A percentile compares a stretch with the other conserved stretches of the same genome.
Evolutionary conservation across 768 basidiomycete species (phyloP).

Genomic region (Tricholoma saponaceum): DNA sequence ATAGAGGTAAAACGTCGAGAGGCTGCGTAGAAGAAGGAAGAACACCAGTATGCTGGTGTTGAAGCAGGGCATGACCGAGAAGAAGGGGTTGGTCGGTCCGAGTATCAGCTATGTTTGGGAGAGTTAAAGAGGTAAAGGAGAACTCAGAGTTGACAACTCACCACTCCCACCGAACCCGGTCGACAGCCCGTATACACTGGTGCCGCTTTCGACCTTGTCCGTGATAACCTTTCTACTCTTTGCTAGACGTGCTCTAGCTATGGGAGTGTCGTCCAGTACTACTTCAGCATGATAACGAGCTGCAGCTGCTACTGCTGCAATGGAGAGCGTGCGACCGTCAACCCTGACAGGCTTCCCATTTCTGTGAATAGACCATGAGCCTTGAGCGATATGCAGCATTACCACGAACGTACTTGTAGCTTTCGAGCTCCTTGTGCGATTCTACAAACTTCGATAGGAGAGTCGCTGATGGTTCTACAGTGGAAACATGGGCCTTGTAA

Average conservation of each 20-base stretch:
- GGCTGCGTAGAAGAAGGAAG: constrained; percentile 50
- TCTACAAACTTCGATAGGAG: constrained; percentile 38
- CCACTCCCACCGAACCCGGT: constrained; percentile 80
- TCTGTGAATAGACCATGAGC: constrained; percentile 24
- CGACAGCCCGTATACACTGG: constrained; percentile 79
- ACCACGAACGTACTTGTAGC: constrained; percentile 42
- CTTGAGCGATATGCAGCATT: not conserved
- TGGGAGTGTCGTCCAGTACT: constrained; percentile 20
- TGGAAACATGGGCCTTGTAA: not conserved
- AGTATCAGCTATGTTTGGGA: constrained; percentile 55
- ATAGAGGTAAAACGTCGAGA: constrained; percentile 53
- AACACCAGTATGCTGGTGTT: constrained; percentile 71
- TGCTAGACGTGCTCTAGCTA: constrained; percentile 43
- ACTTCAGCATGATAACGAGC: constrained; percentile 42
- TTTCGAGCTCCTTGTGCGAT: constrained; percentile 48
- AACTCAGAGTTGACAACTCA: constrained; percentile 17
- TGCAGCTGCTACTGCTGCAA: constrained; percentile 52
- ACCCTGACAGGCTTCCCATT: constrained; percentile 45
- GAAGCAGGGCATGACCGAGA: constrained; percentile 63
- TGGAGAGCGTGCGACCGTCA: constrained; percentile 52
- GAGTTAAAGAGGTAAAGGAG: constrained; percentile 4
- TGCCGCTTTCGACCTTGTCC: constrained; percentile 60
- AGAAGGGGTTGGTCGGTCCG: constrained; percentile 61
- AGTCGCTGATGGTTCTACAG: constrained; percentile 6
- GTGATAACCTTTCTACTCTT: constrained; percentile 65